Evolutionary conservation across 345 rosid genomes (phyloP), one percentile per base, ranked within the genome.

Genomic region (Citrus glauca): DNA sequence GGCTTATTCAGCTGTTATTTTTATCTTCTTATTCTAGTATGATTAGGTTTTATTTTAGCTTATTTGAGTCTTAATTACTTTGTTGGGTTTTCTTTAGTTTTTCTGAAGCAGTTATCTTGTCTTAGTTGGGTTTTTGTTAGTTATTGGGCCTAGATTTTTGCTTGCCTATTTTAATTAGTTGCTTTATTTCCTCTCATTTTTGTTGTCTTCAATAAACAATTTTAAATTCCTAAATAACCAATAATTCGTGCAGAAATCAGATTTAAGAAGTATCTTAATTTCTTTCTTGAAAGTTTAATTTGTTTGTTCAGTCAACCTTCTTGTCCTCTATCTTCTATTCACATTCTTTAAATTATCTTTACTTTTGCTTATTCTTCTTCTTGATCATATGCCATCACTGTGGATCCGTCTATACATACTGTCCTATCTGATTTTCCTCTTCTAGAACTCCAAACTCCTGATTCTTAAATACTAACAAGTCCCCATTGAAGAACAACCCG

Each of bases 261-360:
- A 28, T 28, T 28, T 63, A 20, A 28, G 9, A 7, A 4, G 19
- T 63, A 28, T 63, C 32, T 28, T 7, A 63, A 33, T 28, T 63
- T 63, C 35, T 28, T 25, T 16, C 1, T 28, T 63, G 66, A 14
- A 17, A 28, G 22, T 28, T 63, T 63, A 63, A 11, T 63, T 63
- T 14, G 30, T 63, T 14, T 63, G 37, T 28, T 63, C 2, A 27
- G 7, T 7, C 66, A 63, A 28, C 66, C 66, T 63, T 63, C 66
- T 28, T 14, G 3, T 28, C 7, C 71, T 38, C 3, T 24, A 66
- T 9, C 30, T 14, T 28, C 66, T 61, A n/a, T 27, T 60, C 5
- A n/a, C 16, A 60, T 60, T 61, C 50, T 82, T 87, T 91, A 92
- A 95, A 37, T 37, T 20, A 35, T 66, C 13, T 38, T 66, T 66